phyloP scores from a whole-genome alignment of 2,329 filamentous ascomycete genomes.

The Aspergillus pseudoterreus region DNA sequence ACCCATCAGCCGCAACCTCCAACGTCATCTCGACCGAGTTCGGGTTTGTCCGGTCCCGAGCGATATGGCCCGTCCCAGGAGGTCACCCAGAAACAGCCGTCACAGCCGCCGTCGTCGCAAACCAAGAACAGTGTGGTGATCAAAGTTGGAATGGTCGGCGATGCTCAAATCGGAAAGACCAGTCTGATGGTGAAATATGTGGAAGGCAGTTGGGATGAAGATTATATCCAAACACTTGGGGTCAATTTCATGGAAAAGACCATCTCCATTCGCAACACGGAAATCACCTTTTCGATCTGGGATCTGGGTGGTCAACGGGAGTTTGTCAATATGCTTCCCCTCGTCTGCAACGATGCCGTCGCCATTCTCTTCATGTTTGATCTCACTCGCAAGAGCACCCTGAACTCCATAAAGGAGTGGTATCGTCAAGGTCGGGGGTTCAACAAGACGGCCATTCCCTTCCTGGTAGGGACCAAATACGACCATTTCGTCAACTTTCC shows the following conservation, averaged over 20 bases:
- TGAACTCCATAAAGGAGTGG: slow-evolving; percentile 99
- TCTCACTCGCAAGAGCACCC: slow-evolving; percentile 91
- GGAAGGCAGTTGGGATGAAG: slow-evolving; percentile 98
- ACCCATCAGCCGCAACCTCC: slow-evolving; percentile 38
- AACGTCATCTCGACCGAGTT: slow-evolving; percentile 46
- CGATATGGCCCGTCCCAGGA: slow-evolving; percentile 49
- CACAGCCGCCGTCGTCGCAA: slow-evolving; percentile 23
- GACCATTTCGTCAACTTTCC: slow-evolving; percentile 99
- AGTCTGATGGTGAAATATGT: slow-evolving; percentile 99
- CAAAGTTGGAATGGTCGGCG: slow-evolving; percentile 99
- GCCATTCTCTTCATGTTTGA: slow-evolving; percentile 99
- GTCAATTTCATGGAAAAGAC: slow-evolving; percentile 99
- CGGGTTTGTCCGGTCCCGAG: slow-evolving; percentile 46
- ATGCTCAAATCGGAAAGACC: slow-evolving; percentile 98
- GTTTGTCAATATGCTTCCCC: slow-evolving; percentile 98
- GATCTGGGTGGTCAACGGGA: slow-evolving; percentile 96
- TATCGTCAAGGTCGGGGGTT: slow-evolving; percentile 96
- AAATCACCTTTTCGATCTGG: slow-evolving; percentile 99
- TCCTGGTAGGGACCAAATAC: slow-evolving; percentile 95
- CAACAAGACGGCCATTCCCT: slow-evolving; percentile 99
- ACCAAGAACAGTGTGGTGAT: slow-evolving; percentile 74
- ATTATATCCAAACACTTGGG: slow-evolving; percentile 97
- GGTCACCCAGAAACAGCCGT: slow-evolving; percentile 42
- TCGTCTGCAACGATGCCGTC: slow-evolving; percentile 99
- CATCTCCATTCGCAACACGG: slow-evolving; percentile 97